Evolutionary conservation across 345 rosid genomes (phyloP), one percentile per base, ranked within the genome.

Genomic region (Linum usitatissimum): DNA sequence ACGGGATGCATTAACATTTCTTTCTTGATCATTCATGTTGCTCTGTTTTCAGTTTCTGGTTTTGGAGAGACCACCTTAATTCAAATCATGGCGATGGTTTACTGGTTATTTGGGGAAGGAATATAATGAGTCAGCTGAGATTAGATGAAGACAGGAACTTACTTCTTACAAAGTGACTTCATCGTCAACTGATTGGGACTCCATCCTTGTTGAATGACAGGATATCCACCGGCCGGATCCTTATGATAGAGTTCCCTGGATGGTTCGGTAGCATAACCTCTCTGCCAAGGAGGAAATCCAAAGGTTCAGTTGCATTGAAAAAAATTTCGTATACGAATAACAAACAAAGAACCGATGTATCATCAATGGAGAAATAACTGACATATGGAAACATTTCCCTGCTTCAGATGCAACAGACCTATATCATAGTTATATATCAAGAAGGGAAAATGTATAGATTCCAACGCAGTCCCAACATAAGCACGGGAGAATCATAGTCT

Each of bases 381-480:
- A 64, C 73, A 64, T 74, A 55, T 57, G 21, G 38, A 34, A 34
- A 23, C 28, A 23, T 30, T 63, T 8, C 79, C 69, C 67, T 93
- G 97, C 76, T 90, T 91, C 9, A 80, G 67, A 23, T 23, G 28
- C 28, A 23, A 23, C 28, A 23, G 28, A 23, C 1, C 28, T 23
- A 23, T 23, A 23, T 23, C 28, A 23, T 13, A 69, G 64, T 70
- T 90, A 64, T 42, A 87, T 77, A 62, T 66, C 76, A 66, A 90
- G 18, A 53, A 93, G 94, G 80, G 87, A 93, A 73, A 79, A 93
- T 2, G 92, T 81, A 69, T 90, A 90, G 23, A 93, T 80, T 49
- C 87, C 87, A 75, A 93, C 0, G 81, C 40, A 58, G 87, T 64
- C 63, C 88, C 78, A 56, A 86, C 96, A 23, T 23, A 53, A 81